Percentiles rank a stretch among this genome's conserved stretches.
Evolutionary conservation across 1,284 basidiomycete genomes (phyloP).

Genomic region (Cerrena zonata): DNA sequence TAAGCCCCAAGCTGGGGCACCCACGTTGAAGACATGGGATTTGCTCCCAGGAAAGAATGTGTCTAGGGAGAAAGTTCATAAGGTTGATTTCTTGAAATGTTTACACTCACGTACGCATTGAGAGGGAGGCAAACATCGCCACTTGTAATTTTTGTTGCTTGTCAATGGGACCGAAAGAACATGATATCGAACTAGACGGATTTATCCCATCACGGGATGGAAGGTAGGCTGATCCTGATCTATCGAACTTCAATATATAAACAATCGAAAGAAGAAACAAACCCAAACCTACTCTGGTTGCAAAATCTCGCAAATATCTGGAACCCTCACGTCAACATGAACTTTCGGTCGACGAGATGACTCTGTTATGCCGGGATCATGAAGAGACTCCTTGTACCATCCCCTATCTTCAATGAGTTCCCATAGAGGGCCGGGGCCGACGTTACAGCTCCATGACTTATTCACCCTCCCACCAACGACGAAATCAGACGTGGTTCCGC

Average conservation of each 20-base stretch:
- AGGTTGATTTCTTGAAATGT: background rate
- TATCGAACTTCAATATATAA: slow-evolving; percentile 22
- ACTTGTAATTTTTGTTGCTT: slow-evolving; percentile 47
- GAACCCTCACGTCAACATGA: slow-evolving; percentile 39
- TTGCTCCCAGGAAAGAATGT: slow-evolving; percentile 42
- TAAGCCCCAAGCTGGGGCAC: slow-evolving; percentile 79
- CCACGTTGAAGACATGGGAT: slow-evolving; percentile 72
- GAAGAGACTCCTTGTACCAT: slow-evolving; percentile 64
- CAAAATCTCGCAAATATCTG: slow-evolving; percentile 41
- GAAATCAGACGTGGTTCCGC: slow-evolving; percentile 39
- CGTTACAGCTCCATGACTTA: slow-evolving; percentile 64
- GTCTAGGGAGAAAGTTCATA: slow-evolving; percentile 18
- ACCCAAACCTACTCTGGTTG: slow-evolving; percentile 40
- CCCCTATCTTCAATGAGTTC: slow-evolving; percentile 67
- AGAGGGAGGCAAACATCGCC: slow-evolving; percentile 47
- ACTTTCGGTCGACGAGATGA: slow-evolving; percentile 52
- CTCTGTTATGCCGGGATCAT: slow-evolving; percentile 35
- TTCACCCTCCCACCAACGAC: slow-evolving; percentile 44
- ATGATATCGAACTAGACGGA: slow-evolving; percentile 42
- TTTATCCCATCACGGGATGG: slow-evolving; percentile 47
- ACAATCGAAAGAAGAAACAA: background rate
- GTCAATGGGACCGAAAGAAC: slow-evolving; percentile 57
- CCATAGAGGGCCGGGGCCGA: slow-evolving; percentile 69
- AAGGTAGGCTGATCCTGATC: slow-evolving; percentile 52
- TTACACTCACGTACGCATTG: slow-evolving; percentile 47